phyloP scores from a whole-genome alignment of 352 stramenopile species.

The Phytopythium aichiense region DNA sequence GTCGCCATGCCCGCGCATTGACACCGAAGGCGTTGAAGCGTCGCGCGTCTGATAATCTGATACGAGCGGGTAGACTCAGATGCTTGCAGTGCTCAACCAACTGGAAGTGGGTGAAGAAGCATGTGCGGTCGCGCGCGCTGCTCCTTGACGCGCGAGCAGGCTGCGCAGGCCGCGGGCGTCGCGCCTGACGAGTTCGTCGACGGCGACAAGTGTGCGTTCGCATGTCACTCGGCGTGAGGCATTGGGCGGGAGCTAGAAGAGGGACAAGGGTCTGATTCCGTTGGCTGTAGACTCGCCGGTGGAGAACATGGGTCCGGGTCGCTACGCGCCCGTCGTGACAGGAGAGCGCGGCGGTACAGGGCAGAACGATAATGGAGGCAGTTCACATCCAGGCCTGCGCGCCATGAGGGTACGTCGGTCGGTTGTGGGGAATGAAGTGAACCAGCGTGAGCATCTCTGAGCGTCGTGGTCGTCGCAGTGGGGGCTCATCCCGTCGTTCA shows the following conservation, averaged over 20 bases:
- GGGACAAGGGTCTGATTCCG: background rate
- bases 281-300: conserved; percentile 49
- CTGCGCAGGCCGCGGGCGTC: conserved; percentile 46
- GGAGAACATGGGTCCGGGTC: conserved; percentile 75
- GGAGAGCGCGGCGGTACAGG: conserved; percentile 8
- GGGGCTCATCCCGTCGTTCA: conserved; percentile 80
- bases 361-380: background rate
- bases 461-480: conserved; percentile 32
- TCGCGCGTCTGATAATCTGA: conserved; percentile 5
- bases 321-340: conserved; percentile 60
- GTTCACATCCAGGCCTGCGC: conserved; percentile 25
- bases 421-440: background rate
- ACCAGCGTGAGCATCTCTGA: background rate
- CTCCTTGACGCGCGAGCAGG: conserved; percentile 48
- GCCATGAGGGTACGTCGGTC: conserved; percentile 50
- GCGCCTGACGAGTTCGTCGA: conserved; percentile 45
- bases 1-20: background rate
- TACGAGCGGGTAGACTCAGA: background rate
- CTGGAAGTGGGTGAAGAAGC: background rate
- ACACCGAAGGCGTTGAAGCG: background rate
- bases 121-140: conserved; percentile 78
- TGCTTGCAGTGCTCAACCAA: background rate
- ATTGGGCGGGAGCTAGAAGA: background rate
- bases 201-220: conserved; percentile 63
- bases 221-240: background rate